Evolutionary conservation across 306 rosid genomes (phyloP), one percentile per base, ranked within the genome.

Genomic region (Ochetophila trinervis): DNA sequence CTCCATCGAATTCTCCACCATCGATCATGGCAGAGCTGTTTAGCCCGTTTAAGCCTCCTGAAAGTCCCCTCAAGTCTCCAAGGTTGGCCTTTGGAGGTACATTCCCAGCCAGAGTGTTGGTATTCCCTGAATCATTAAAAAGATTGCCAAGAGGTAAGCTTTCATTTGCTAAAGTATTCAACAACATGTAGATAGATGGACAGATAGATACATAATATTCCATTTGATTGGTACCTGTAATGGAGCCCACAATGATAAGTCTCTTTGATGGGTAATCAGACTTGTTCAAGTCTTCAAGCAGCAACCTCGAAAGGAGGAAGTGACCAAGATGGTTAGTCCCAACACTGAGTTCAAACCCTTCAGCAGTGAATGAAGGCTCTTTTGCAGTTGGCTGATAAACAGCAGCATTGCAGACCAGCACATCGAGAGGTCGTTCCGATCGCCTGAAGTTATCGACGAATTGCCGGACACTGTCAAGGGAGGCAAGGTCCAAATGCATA

Each of bases 21-120:
- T 94, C 97, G 5, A 94, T 84, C 99, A 94, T 94, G 57, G 94
- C 15, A 5, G 99, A 90, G 68, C 83, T 83, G 88, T 94, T 94
- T 21, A 90, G 87, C 42, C 96, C 96, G 5, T 57, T 88, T 71
- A 94, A 58, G 54, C 99, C 97, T 16, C 99, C 90, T 2, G 88
- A 76, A 67, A 94, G 89, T 54, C 99, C 99, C 78, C 99, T 86
- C 84, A 94, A 22, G 80, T 94, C 99, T 24, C 99, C 99, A 8
- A 94, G 89, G 85, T 94, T 94, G 37, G 99, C 97, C 88, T 90
- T 94, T 20, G 99, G 99, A 70, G 99, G 99, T 68, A 94, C 97
- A 80, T 94, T 94, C 47, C 99, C 99, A n/a, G 99, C 99, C 88
- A 94, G 78, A 40, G 99, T 94, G 70, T 94, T 94, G 5, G 96